Evolutionary conservation across 352 stramenopile species (phyloP).

Genomic region (Phytophthora palmivora): DNA sequence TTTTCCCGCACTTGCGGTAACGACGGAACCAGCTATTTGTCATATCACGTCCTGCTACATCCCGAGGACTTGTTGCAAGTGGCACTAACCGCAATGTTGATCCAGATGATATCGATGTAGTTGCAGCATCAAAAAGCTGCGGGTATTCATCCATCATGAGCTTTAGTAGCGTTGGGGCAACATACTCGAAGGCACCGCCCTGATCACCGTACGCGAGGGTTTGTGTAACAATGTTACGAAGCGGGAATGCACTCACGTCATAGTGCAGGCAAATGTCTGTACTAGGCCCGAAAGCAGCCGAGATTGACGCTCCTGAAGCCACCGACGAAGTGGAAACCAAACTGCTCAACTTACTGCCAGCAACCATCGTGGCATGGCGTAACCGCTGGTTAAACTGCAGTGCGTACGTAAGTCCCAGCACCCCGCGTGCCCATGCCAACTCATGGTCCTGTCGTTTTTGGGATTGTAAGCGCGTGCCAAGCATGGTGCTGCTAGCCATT

Average conservation of each 20-base stretch:
- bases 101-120: constrained; percentile 21
- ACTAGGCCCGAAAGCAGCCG: constrained; percentile 33
- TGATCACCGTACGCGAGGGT: constrained; percentile 41
- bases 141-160: constrained; percentile 67
- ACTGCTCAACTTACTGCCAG: constrained; percentile 61
- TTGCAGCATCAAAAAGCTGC: constrained; percentile 41
- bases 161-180: constrained; percentile 54
- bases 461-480: constrained; percentile 19
- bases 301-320: constrained; percentile 30
- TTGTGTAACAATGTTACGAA: constrained; percentile 56
- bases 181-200: constrained; percentile 57
- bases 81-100: constrained; percentile 35
- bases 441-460: constrained; percentile 20
- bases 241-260: constrained; percentile 48
- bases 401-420: constrained; percentile 60
- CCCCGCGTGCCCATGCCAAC: constrained; percentile 44
- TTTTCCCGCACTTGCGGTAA: constrained; percentile 21
- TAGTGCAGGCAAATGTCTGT: constrained; percentile 66
- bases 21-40: constrained; percentile 43
- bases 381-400: constrained; percentile 77
- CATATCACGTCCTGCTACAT: constrained; percentile 31
- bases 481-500: constrained; percentile 44
- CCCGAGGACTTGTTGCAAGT: constrained; percentile 26
- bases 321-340: constrained; percentile 41
- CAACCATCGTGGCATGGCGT: constrained; percentile 56